Evolutionary conservation across 1,139 yeast genomes (phyloP), one percentile per base, ranked within the genome.

Genomic region (Geotrichum bryndzae): DNA sequence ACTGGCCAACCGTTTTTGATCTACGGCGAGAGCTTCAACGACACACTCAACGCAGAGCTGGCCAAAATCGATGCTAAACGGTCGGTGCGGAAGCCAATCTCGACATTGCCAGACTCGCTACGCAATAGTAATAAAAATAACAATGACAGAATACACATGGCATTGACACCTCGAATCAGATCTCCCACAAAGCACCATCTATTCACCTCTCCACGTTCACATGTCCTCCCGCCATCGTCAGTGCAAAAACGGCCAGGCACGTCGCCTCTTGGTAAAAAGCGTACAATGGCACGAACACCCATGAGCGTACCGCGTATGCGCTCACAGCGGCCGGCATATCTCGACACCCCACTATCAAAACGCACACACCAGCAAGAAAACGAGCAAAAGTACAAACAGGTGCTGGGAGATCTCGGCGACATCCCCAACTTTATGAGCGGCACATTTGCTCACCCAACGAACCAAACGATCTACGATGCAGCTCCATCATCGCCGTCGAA

Each of bases 1-100:
- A 78, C 78, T 11, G 72, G 75, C 5, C 65, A 66, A 18, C 71
- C 69, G 11, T 75, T 76, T 51, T 56, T 64, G 57, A 72, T 76
- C 15, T 64, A 68, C 53, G 79, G 78, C 5, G 64, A 65, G 55
- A 64, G 68, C 35, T 69, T 71, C 38, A 51, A 66, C 27, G 72
- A 68, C 1, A 65, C 62, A 27, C 64, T 70, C 23, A 64, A 62
- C 23, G 67, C 65, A 56, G 70, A 69, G 50, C 60, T 64, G 48
- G 65, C 64, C 41, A 64, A 61, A 15, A 56, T n/a, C 15, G 46
- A 41, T 2, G 46, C 46, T n/a, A 41, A 41, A 22, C 46, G 60
- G 58, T 54, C 65, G n/a, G 65, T 65, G 1, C 59, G 58, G 29
- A 58, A 61, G 25, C 64, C 67, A 6, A 63, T 64, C 46, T 41